Conservation (phyloP, 1,284 basidiomycete species). For the Rhizoctonia solani region DNA sequence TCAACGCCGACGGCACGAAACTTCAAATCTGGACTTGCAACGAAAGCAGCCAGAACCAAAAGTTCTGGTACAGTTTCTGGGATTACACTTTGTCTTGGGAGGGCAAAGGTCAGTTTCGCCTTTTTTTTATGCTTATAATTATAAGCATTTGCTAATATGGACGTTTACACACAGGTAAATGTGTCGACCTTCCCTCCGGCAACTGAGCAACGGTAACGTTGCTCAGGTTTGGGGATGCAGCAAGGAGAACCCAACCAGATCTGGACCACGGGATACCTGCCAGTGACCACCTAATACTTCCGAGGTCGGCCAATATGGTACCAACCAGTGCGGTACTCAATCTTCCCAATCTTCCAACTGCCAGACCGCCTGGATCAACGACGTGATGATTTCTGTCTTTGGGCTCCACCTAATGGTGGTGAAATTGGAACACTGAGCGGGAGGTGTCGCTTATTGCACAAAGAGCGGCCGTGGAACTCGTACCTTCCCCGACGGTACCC, state of each 20-base stretch:
- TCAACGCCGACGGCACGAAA: conserved; percentile 16
- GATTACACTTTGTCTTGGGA: conserved; percentile 43
- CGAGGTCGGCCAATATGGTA: conserved; percentile 66
- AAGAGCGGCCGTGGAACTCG: conserved; percentile 67
- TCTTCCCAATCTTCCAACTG: conserved; percentile 62
- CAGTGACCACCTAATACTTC: conserved; percentile 49
- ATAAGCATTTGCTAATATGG: not conserved
- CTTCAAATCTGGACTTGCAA: conserved; percentile 53
- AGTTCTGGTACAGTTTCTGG: not conserved
- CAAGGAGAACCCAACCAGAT: conserved; percentile 13
- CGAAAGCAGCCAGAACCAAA: conserved; percentile 47
- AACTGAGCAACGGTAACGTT: conserved; percentile 12
- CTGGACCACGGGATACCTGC: conserved; percentile 45
- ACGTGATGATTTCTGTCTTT: conserved; percentile 64
- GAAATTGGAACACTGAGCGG: conserved; percentile 64
- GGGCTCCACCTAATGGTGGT: conserved; percentile 54
- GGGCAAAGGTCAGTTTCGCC: conserved; percentile 45
- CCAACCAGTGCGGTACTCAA: conserved; percentile 64
- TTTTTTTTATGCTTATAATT: conserved; percentile 36
- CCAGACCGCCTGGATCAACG: conserved; percentile 69
- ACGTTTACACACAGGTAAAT: conserved; percentile 19
- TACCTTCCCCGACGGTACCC: conserved; percentile 74
- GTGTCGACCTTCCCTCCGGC: conserved; percentile 13
- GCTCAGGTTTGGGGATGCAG: conserved; percentile 42
- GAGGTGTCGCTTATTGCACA: conserved; percentile 70